Base-by-base conservation (phyloP, 2,329 filamentous ascomycete genomes). In the Diplodia mutila region DNA sequence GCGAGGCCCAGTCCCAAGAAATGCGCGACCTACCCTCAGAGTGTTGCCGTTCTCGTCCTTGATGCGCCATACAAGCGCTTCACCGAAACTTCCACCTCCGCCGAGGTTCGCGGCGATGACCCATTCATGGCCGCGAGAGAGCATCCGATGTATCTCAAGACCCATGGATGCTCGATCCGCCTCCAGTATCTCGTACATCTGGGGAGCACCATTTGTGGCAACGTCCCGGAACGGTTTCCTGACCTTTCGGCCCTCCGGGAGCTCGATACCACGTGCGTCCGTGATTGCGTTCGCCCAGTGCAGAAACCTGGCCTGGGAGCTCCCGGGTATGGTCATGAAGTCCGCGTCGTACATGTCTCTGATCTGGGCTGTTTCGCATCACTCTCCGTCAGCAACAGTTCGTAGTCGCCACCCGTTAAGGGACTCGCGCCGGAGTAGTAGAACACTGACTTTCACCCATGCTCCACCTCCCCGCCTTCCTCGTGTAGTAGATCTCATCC, bases 401-500 rank as follows among this genome's bases (percentile, higher is more conserved):
- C 11, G 8, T 37, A 9, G 34, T 14, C 29, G 29, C 29, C 29
- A 32, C 9, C 9, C 29, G 29, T 32, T 8, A 8, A 32, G 29
- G 6, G 29, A 2, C 29, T 32, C 29, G 29, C 29, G 4, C 9
- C 29, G 18, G 18, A n/a, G 39, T 18, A 18, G 16, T 7, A 8
- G 25, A 14, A 12, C 21, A 12, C 49, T 27, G 3, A 55, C 53
- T 27, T 55, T 55, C 53, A 3, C n/a, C 18, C 53, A n/a, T 11
- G 11, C 37, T 48, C 39, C 57, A 61, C 21, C 16, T 5, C 7
- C 39, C 52, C 29, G 21, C 18, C 12, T 27, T 61, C 39, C 54
- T 57, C 23, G 21, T 52, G 29, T 66, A 66, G 32, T 66, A 39
- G n/a, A 66, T 55, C 42, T 66, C 65, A 25, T 66, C 65, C 18